These are phyloP conservation scores for Microcyclospora pomicola DNA, from an alignment of 2,329 filamentous ascomycete genomes.

Conservation along the genomic window DNA sequence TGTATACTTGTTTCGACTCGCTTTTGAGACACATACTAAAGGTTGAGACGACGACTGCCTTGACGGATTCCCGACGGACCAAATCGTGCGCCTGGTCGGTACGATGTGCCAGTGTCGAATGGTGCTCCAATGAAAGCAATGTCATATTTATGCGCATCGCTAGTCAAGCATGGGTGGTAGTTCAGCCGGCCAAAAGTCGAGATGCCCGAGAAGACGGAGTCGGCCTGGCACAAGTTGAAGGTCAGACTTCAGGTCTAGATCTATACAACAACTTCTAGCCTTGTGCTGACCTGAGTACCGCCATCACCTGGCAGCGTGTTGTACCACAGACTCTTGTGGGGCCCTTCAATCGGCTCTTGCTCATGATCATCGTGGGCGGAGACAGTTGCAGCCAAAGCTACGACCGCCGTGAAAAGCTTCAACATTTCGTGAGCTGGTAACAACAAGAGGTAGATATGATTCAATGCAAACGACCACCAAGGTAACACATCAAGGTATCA, in stretches of 20 bases:
- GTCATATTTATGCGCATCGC: constrained; percentile 57
- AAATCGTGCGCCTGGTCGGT: constrained; percentile 70
- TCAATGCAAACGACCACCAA: constrained; percentile 3
- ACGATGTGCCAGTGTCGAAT: constrained; percentile 72
- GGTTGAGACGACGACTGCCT: constrained; percentile 71
- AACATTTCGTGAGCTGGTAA: constrained; percentile 8
- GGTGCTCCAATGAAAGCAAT: constrained; percentile 78
- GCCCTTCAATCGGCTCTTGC: constrained; percentile 52
- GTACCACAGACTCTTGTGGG: constrained; percentile 67
- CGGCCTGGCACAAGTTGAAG: constrained; percentile 41
- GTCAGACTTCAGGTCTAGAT: neutral
- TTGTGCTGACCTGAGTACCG: constrained; percentile 50
- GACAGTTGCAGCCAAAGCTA: constrained; percentile 33
- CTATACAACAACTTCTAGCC: neutral
- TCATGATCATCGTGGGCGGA: constrained; percentile 46
- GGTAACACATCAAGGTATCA: constrained; percentile 4
- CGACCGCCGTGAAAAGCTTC: constrained; percentile 10
- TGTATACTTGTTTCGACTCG: constrained; percentile 17
- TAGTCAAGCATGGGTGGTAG: constrained; percentile 64
- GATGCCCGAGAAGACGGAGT: constrained; percentile 80
- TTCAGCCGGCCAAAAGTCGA: constrained; percentile 70
- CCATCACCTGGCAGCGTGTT: constrained; percentile 71
- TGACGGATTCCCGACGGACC: constrained; percentile 75
- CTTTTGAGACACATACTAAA: constrained; percentile 52
- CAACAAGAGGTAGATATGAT: neutral